phyloP scores from a whole-genome alignment of 805 yeast genomes.

The Metschnikowia anglica region DNA sequence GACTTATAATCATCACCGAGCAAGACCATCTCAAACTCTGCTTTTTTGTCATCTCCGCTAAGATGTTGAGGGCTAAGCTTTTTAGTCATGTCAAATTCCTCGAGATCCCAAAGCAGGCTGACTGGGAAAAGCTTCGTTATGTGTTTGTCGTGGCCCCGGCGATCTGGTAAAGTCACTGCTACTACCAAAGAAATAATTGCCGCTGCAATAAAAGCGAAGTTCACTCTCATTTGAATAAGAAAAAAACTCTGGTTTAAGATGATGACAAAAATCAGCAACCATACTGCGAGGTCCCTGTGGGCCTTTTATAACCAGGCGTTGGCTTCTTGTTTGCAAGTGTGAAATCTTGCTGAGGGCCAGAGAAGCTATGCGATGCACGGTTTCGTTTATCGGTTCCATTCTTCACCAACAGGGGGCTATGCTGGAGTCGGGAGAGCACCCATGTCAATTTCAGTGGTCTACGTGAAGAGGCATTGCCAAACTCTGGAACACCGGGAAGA shows the following conservation, averaged over 20 bases:
- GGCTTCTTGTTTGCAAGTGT: too few species aligned
- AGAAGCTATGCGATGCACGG: too few species aligned
- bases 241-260: not conserved
- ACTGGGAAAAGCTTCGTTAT: not conserved
- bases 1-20: not conserved
- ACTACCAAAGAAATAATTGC: not conserved
- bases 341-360: too few species aligned
- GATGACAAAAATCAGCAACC: not conserved
- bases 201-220: not conserved
- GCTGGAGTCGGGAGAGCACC: too few species aligned
- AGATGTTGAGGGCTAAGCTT: not conserved
- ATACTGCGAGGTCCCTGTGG: not conserved
- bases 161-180: not conserved
- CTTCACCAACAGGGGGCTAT: too few species aligned
- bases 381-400: too few species aligned
- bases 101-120: not conserved
- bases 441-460: too few species aligned
- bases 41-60: not conserved
- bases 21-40: constrained; percentile 1
- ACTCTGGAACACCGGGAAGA: too few species aligned
- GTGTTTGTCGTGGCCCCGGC: not conserved
- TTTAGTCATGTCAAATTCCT: not conserved
- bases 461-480: too few species aligned
- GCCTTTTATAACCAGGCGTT: too few species aligned
- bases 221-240: not conserved